These are phyloP conservation scores for Cadophora luteo-olivacea DNA, from an alignment of 2,329 filamentous ascomycete genomes.

Conservation along the genomic window DNA sequence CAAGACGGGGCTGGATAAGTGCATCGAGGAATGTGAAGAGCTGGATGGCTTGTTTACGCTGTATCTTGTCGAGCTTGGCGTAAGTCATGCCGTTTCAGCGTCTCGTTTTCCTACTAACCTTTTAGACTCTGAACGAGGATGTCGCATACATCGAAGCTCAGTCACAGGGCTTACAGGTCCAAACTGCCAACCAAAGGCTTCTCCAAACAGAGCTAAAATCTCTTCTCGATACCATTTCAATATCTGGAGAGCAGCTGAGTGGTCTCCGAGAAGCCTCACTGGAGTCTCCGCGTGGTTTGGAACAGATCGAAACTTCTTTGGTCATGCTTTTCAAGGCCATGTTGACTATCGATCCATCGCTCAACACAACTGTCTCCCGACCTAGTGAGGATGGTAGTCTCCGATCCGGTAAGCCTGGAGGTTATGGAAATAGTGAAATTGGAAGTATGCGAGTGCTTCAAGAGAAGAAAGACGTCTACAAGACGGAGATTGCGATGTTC, in stretches of 20 bases:
- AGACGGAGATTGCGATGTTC: conserved; percentile 76
- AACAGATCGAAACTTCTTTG: conserved; percentile 78
- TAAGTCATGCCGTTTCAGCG: conserved; percentile 53
- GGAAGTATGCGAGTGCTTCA: conserved; percentile 93
- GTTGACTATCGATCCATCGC: conserved; percentile 87
- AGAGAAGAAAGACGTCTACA: conserved; percentile 92
- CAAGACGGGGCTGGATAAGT: conserved; percentile 82
- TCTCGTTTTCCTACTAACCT: conserved; percentile 35
- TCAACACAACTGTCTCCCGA: conserved; percentile 55
- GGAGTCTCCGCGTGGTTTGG: conserved; percentile 72
- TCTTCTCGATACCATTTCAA: conserved; percentile 89
- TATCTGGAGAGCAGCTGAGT: conserved; percentile 77
- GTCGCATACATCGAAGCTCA: conserved; percentile 98
- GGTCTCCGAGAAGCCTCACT: conserved; percentile 77
- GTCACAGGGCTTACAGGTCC: conserved; percentile 94
- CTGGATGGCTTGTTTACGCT: conserved; percentile 92
- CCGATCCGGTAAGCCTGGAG: conserved; percentile 47
- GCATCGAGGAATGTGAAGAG: conserved; percentile 96
- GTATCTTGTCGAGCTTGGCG: conserved; percentile 92
- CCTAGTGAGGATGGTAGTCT: conserved; percentile 48
- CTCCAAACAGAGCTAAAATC: conserved; percentile 86
- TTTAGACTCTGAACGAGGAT: conserved; percentile 88
- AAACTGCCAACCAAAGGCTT: conserved; percentile 95
- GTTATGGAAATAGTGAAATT: conserved; percentile 55
- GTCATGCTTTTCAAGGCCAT: conserved; percentile 90